Base-by-base conservation (phyloP, 305 asterid species). In the Withania somnifera region DNA sequence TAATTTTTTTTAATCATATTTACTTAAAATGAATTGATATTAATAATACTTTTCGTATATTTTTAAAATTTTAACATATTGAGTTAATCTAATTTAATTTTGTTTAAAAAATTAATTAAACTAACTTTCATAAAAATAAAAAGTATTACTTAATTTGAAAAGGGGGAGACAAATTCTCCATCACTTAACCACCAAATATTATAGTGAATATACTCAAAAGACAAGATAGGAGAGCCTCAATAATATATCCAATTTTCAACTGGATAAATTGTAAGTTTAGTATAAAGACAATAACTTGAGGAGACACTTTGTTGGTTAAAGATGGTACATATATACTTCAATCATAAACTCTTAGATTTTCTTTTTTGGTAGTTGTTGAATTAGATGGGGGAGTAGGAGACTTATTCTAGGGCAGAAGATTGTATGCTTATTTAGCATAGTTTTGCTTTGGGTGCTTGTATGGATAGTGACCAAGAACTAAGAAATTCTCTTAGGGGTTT, bases 311-410 rank as follows among this genome's bases (percentile, higher is more conserved):
- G 85, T 78, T 69, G 66, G 85, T 67, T 78, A 78, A 85, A 82
- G 83, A 68, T 69, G 81, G 85, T 85, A 75, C 85, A 82, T 47
- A 6, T 36, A 36, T 40, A 53, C 76, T 66, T 79, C 42, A 78
- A 50, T 34, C 40, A 57, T 68, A 57, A 67, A 82, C 81, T 54
- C 5, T 36, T 15, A 6, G 10, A 67, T 15, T 15, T 17, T 73
- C 30, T 61, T 20, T 20, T n/a, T n/a, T n/a, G n/a, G n/a, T n/a
- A n/a, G n/a, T n/a, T n/a, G 40, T 34, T 57, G 40, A 69, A 64
- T 32, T 17, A 30, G 2, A 50, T 52, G 50, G 77, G 58, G 17
- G 58, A 79, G 24, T 17, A 42, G 5, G 60, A 15, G 4, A 14
- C 64, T 28, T 20, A 57, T 22, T 57, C 28, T 57, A 57, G 64